phyloP scores from a whole-genome alignment of 495 filamentous ascomycete species.

The Hypoxylon fuscum region DNA sequence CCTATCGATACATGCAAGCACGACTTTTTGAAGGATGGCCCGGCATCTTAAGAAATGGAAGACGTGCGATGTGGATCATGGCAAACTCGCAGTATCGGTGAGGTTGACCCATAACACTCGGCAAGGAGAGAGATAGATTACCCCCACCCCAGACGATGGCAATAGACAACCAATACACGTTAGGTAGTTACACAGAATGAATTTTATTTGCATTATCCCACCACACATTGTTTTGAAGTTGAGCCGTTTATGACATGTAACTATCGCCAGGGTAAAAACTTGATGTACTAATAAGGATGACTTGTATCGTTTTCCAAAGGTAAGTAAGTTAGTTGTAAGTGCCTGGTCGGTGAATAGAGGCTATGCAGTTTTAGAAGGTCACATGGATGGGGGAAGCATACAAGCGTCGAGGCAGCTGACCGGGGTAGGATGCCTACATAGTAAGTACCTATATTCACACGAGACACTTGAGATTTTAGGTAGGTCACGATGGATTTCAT shows the following conservation, averaged over 20 bases:
- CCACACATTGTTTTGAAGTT: too few species aligned
- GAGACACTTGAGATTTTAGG: constrained; percentile 2
- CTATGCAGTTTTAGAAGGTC: constrained; percentile 25
- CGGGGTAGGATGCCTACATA: background rate
- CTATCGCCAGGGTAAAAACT: too few species aligned
- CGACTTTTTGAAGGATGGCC: constrained; percentile 15
- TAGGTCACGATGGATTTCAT: background rate
- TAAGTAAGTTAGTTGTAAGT: too few species aligned
- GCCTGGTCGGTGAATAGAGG: constrained; percentile 7
- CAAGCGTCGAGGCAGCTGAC: constrained; percentile 7
- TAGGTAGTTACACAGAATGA: constrained; percentile 46
- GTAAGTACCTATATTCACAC: background rate
- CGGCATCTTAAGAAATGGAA: constrained; percentile 2
- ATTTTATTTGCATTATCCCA: constrained; percentile 29
- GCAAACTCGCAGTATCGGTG: constrained; percentile 3
- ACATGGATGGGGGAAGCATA: constrained; percentile 20
- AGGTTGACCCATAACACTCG: constrained; percentile 8
- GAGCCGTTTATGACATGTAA: too few species aligned
- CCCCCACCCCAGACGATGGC: constrained; percentile 27
- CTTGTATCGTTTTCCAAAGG: too few species aligned
- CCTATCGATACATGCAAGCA: background rate
- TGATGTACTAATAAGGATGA: too few species aligned
- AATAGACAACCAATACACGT: constrained; percentile 42
- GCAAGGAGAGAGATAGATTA: constrained; percentile 13
- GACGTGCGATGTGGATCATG: background rate